These are phyloP conservation scores for Lizanozyma gosingica DNA, from an alignment of 1,139 yeast species.

Conservation along the genomic window DNA sequence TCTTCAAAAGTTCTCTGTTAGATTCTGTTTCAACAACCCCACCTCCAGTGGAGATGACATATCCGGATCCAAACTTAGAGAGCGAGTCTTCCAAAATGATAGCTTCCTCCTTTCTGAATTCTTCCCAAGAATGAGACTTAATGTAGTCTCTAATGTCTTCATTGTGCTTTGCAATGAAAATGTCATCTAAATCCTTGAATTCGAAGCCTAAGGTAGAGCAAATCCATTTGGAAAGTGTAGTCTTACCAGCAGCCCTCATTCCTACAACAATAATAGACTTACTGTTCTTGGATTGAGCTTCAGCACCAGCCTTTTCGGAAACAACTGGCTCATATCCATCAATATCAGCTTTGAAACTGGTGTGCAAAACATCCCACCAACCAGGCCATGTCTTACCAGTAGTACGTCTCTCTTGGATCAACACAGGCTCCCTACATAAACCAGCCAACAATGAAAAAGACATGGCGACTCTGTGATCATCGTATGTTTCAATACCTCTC, in stretches of 20 bases:
- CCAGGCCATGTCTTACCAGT: conserved; percentile 99
- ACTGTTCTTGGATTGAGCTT: conserved; percentile 23
- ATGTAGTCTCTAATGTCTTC: conserved; percentile 60
- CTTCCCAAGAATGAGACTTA: conserved; percentile 73
- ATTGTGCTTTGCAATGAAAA: conserved; percentile 49
- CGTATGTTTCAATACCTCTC: conserved; percentile 67
- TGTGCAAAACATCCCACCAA: conserved; percentile 94
- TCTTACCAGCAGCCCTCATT: conserved; percentile 97
- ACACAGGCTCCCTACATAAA: conserved; percentile 44
- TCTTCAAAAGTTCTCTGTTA: conserved; percentile 56
- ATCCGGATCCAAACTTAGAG: conserved; percentile 39
- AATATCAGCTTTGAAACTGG: conserved; percentile 52
- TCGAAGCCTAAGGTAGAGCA: conserved; percentile 64
- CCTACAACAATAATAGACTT: conserved; percentile 80
- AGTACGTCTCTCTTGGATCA: conserved; percentile 79
- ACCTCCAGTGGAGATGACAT: conserved; percentile 91
- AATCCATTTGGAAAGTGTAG: conserved; percentile 77
- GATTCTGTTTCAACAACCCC: conserved; percentile 78
- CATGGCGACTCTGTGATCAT: conserved; percentile 98
- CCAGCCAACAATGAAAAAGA: conserved; percentile 82
- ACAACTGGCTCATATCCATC: conserved; percentile 55
- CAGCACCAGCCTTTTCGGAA: conserved; percentile 7
- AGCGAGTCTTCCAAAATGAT: conserved; percentile 47
- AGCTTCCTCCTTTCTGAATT: conserved; percentile 66
- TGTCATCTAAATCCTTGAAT: conserved; percentile 69